Percentiles rank a stretch among this genome's conserved stretches.
Conservation (phyloP, 257 asterid species). For the Eustoma russellianum region DNA sequence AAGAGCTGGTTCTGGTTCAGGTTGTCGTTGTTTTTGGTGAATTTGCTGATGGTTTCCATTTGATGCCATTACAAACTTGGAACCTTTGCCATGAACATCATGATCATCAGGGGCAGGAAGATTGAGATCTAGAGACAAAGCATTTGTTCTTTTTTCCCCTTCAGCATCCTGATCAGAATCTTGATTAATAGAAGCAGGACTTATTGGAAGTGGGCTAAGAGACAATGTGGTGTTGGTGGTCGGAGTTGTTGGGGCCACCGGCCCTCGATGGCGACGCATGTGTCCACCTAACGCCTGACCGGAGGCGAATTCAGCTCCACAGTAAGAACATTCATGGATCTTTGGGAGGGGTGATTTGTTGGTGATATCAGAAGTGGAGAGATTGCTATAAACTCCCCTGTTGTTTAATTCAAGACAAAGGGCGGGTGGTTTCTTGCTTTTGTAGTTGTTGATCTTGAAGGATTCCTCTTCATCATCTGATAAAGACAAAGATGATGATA, state of each 20-base stretch:
- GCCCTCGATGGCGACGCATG: slow-evolving; percentile 38
- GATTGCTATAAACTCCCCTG: slow-evolving; percentile 4
- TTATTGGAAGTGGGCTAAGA: slow-evolving; percentile 21
- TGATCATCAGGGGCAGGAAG: slow-evolving; percentile 62
- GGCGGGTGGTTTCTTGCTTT: slow-evolving; percentile 10
- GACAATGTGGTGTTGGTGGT: slow-evolving; percentile 19
- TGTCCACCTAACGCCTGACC: slow-evolving; percentile 47
- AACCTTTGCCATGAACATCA: slow-evolving; percentile 27
- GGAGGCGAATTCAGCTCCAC: slow-evolving; percentile 36
- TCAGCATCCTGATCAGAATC: slow-evolving; percentile 18
- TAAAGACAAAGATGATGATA: background rate
- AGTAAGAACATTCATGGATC: slow-evolving; percentile 29
- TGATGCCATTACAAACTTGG: too few relatives aligned
- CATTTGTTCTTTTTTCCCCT: slow-evolving; percentile 14
- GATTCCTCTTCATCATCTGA: slow-evolving; percentile 25
- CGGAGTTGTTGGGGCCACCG: slow-evolving; percentile 9
- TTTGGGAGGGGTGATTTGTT: slow-evolving; percentile 13
- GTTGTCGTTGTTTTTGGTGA: slow-evolving; percentile 18
- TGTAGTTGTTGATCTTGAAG: slow-evolving; percentile 9
- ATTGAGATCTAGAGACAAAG: slow-evolving; percentile 62
- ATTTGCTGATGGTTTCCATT: slow-evolving; percentile 18
- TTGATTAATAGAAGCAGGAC: slow-evolving; percentile 16
- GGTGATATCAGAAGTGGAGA: background rate
- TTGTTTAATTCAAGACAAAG: slow-evolving; percentile 18
- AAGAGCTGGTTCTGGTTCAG: slow-evolving; percentile 16